Evolutionary conservation across 208 protist genomes (phyloP).

Genomic region (Naegleria lovaniensis): DNA sequence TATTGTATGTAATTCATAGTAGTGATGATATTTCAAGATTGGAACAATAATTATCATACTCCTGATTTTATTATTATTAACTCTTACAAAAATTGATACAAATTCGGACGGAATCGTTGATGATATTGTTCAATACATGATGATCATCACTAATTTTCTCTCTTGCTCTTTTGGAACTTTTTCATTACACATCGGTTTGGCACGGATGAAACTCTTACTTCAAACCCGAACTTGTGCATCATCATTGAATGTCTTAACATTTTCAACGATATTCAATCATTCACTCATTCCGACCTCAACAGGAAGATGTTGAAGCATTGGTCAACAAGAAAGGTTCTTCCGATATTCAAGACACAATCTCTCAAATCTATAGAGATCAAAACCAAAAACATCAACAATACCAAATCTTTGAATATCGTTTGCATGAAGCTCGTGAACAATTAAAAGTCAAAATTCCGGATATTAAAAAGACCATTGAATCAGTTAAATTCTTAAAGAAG

Average conservation of each 20-base stretch:
- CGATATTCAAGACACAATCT: not conserved
- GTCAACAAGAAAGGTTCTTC: not conserved
- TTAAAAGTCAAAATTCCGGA: conserved; percentile 43
- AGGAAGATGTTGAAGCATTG: conserved; percentile 31
- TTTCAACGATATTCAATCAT: not conserved
- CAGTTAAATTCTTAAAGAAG: conserved; percentile 34
- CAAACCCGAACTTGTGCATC: no score
- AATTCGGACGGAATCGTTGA: no score
- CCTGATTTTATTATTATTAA: not conserved
- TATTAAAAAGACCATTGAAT: conserved; percentile 39
- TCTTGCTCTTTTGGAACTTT: no score
- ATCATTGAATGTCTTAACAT: no score
- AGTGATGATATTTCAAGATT: not conserved
- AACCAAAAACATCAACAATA: conserved; percentile 32
- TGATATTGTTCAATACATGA: no score
- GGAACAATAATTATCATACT: no score
- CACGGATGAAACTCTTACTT: no score
- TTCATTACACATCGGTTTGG: no score
- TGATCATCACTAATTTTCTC: no score
- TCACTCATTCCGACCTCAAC: no score
- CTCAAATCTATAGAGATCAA: conserved; percentile 20
- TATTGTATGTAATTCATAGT: not conserved
- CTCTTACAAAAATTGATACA: not conserved
- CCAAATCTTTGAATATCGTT: conserved; percentile 36
- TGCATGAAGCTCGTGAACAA: not conserved